Base-by-base conservation (phyloP, 805 yeast genomes). In the Gaillardinia entomophila region DNA sequence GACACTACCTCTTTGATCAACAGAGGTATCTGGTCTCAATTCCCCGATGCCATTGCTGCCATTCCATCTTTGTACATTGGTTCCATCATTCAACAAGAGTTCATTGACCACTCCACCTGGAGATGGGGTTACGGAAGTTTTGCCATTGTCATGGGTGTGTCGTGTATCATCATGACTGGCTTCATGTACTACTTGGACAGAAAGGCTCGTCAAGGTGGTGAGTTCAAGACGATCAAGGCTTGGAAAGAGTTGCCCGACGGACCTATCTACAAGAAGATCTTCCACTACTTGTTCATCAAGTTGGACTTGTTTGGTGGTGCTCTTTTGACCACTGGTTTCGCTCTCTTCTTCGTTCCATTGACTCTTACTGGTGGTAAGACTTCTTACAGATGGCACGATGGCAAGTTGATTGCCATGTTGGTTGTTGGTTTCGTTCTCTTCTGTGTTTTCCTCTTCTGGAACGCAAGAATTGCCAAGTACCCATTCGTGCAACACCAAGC, bases 1-100 rank as follows among this genome's bases (percentile, higher is more conserved):
- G 71, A 66, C 39, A 51, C 64, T 22, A 60, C 70, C 14, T 53
- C 58, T 12, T 45, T 67, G 44, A 52, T 62, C 30, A 51, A 62
- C 46, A 54, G 71, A 39, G 67, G 66, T 10, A 40, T 66, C 6
- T 42, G 56, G 34, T 38, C 56, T 12, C 60, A 58, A 18, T 31
- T 66, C 12, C 55, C 64, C 7, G 46, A 63, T 24, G 51, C 57
- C 18, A 22, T 51, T 12, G 43, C 53, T n/a, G 45, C 54, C 5
- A 55, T 60, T 30, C 46, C 53, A 28, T 49, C 65, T n/a, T 51
- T 57, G 3, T 59, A 48, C 42, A 43, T 52, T 12, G 65, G 60
- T 15, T 45, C 60, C 15, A 31, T 41, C 17, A 51, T 51, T 22
- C 52, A 57, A 16, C 36, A 53, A 12, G 51, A 46, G 16, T 42